Evolutionary conservation across 805 yeast species (phyloP), one percentile per base, ranked within the genome.

Genomic region (Hyphopichia homilentoma): DNA sequence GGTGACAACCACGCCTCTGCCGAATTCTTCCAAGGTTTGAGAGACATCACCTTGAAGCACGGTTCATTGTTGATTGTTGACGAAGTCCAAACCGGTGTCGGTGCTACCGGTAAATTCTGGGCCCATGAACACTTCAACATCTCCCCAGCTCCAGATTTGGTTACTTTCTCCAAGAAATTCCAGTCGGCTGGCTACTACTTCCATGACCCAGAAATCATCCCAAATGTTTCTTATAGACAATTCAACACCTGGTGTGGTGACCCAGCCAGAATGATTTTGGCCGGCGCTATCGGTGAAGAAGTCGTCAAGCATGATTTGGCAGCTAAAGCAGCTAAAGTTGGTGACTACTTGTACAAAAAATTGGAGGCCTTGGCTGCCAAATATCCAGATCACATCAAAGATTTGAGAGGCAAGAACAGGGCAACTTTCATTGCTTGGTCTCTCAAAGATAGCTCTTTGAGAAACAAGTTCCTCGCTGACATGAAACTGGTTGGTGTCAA

Each of bases 241-340:
- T 84, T 84, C 75, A 84, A 84, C 78, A 84, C 95, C 38, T 84
- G 95, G 95, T 83, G 90, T 65, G 95, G 95, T 50, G 95, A 84
- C 65, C 89, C 94, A 57, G 81, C 88, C 38, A 78, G 81, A 63
- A 73, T 83, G 57, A 66, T 84, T 49, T 69, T 86, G 48, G 84
- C 89, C 35, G 79, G 82, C 51, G 78, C 85, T 44, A 82, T 85
- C 53, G 77, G 76, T 49, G 57, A 72, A 44, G 88, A 84, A 65
- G 66, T 83, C 30, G 61, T 65, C 30, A 75, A 76, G 46, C 61
- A 83, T 54, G 73, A 77, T 46, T 72, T 85, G 47, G 70, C 76
- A 29, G 59, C 64, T 21, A 67, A 74, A 42, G 75, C 82, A 34
- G 64, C 61, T 7, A 65, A 68, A 50, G 83, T 81, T 29, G 95